Base-by-base conservation (phyloP, 768 basidiomycete species). In the Lanmaoa rubissima region DNA sequence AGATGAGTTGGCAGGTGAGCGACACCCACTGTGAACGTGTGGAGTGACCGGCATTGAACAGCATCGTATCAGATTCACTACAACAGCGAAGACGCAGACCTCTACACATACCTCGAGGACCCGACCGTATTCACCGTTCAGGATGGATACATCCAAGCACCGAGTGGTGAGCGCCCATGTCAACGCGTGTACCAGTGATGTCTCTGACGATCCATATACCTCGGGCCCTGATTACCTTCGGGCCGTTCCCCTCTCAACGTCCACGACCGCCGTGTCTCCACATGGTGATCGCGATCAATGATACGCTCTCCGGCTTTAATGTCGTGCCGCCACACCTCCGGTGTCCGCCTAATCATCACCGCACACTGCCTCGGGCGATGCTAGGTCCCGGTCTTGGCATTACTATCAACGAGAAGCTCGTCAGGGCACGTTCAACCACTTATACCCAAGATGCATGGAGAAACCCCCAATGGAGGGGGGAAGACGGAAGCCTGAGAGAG, bases 351-450 rank as follows among this genome's bases (percentile, higher is more conserved):
- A 52, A 34, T 53, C 38, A 28, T 13, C 19, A 48, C 40, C 12
- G 36, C 51, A 34, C 50, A 31, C 59, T 7, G 61, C 59, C n/a
- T 51, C 40, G 61, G 53, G 10, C 8, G 13, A 13, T 11, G 5
- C 9, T 19, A 80, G 84, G 77, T 0, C 78, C 82, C 12, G 86
- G 86, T 8, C 73, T 88, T 8, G 87, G 86, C 7, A 80, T 87
- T 34, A 71, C 79, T 46, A 77, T 88, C 55, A 79, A 89, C 60
- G 87, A 88, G 67, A 66, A 65, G 11, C 65, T 85, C 13, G 82
- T 89, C 12, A 59, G 75, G 38, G 66, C 72, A 17, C 56, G 61
- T 10, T 58, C 66, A 49, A 54, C 35, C 17, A 55, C 28, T 55
- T 53, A 63, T 14, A 46, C 51, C 31, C 51, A 14, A 44, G 67